Conservation (phyloP, 2,329 filamentous ascomycete species). For the Helotiales sp. region DNA sequence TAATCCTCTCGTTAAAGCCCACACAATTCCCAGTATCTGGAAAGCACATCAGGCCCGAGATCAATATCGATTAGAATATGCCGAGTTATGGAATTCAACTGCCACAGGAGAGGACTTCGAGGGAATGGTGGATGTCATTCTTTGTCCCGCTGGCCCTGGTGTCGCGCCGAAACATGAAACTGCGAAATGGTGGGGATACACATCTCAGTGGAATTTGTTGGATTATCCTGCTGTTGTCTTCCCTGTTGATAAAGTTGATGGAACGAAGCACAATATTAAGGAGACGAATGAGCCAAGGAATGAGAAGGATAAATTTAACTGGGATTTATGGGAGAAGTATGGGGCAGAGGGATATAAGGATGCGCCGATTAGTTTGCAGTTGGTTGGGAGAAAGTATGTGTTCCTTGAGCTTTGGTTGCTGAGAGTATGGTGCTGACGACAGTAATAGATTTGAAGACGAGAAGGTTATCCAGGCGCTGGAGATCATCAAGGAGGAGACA, state of each 20-base stretch:
- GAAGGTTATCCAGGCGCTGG: constrained; percentile 37
- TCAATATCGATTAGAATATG: constrained; percentile 30
- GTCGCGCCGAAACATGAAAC: constrained; percentile 50
- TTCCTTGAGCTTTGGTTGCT: constrained; percentile 16
- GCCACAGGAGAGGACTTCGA: constrained; percentile 33
- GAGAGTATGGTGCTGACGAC: background rate
- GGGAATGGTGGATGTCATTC: constrained; percentile 56
- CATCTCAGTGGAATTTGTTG: constrained; percentile 66
- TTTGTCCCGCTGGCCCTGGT: constrained; percentile 59
- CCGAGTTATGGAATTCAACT: constrained; percentile 29
- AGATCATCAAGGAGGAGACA: constrained; percentile 36
- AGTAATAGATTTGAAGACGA: constrained; percentile 39
- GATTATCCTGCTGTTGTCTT: constrained; percentile 66
- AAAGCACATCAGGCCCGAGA: constrained; percentile 42
- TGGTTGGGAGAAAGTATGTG: constrained; percentile 37
- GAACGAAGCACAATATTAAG: constrained; percentile 27
- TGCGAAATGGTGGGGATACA: constrained; percentile 64
- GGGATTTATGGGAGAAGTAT: constrained; percentile 37
- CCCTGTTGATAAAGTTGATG: constrained; percentile 47
- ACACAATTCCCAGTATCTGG: constrained; percentile 45
- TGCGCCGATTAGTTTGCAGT: constrained; percentile 43
- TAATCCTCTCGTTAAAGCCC: constrained; percentile 45
- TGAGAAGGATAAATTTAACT: constrained; percentile 35
- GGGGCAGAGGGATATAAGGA: constrained; percentile 39
- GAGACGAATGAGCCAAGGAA: constrained; percentile 35